Evolutionary conservation across 495 filamentous ascomycete genomes (phyloP).

Genomic region (Xylaria sp.): DNA sequence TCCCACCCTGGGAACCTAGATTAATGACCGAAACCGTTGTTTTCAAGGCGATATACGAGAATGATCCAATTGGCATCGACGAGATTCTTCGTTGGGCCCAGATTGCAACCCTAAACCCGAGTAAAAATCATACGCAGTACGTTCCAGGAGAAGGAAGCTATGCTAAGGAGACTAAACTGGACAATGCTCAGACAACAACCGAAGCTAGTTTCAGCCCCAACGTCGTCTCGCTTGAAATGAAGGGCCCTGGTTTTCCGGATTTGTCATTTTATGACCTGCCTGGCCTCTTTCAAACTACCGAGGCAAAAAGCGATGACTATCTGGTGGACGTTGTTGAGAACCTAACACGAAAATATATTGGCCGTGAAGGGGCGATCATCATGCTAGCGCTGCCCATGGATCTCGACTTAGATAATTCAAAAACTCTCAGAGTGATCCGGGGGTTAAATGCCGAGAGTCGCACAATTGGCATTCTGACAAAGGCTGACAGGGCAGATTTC

Average conservation of each 20-base stretch:
- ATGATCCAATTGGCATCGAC: constrained; percentile 55
- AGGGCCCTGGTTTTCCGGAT: constrained; percentile 65
- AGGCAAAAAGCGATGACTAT: constrained; percentile 61
- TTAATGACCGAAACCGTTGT: constrained; percentile 31
- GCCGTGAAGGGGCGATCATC: constrained; percentile 66
- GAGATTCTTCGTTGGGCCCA: constrained; percentile 69
- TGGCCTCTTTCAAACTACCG: constrained; percentile 69
- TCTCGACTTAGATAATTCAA: constrained; percentile 69
- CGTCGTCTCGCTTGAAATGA: constrained; percentile 71
- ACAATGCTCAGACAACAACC: constrained; percentile 32
- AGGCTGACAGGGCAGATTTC: constrained; percentile 63
- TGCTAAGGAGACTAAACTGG: constrained; percentile 32
- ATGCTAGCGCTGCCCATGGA: constrained; percentile 75
- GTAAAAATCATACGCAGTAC: constrained; percentile 46
- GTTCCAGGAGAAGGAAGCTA: constrained; percentile 48
- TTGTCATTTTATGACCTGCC: constrained; percentile 80
- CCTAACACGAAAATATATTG: constrained; percentile 68
- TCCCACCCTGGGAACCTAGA: constrained; percentile 46
- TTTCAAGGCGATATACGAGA: constrained; percentile 46
- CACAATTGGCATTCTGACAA: constrained; percentile 78
- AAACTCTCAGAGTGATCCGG: constrained; percentile 64
- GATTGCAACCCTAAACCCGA: constrained; percentile 69
- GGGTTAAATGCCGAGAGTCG: constrained; percentile 60
- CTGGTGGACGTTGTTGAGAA: constrained; percentile 69
- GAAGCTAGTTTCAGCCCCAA: constrained; percentile 76